Conservation (phyloP, 164 flowering plant genomes). For the Vitis labrusca region DNA sequence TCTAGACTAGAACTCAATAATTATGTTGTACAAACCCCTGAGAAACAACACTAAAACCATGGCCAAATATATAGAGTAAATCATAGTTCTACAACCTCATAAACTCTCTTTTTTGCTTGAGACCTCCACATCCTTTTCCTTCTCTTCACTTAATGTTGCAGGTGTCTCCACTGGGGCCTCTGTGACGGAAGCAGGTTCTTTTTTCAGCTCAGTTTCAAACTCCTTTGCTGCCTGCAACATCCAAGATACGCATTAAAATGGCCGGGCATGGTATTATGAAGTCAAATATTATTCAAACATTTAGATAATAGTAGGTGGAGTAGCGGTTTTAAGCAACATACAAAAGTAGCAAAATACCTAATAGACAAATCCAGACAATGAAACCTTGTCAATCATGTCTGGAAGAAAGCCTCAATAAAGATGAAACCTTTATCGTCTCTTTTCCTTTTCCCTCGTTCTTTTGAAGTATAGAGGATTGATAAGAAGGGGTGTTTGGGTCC, state of each 20-base stretch:
- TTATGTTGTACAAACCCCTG: conserved; percentile 3
- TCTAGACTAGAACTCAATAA: not conserved
- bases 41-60: not conserved
- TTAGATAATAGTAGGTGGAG: too few relatives aligned
- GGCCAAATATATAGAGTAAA: not conserved
- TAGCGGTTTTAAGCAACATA: too few relatives aligned
- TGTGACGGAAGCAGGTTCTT: conserved; percentile 44
- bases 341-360: too few relatives aligned
- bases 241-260: not conserved
- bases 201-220: conserved; percentile 77
- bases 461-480: too few relatives aligned
- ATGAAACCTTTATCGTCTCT: too few relatives aligned
- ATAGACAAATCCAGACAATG: too few relatives aligned
- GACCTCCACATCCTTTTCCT: conserved; percentile 44
- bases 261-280: too few relatives aligned
- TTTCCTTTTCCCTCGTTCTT: too few relatives aligned
- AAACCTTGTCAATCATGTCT: too few relatives aligned
- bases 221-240: conserved; percentile 80
- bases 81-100: conserved; percentile 15
- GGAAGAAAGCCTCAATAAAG: too few relatives aligned
- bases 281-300: not conserved
- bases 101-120: conserved; percentile 50
- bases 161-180: conserved; percentile 42
- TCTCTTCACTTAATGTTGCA: conserved; percentile 34
- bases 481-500: too few relatives aligned